Conservation (phyloP, 495 filamentous ascomycete species). For the Penicillium canariense region DNA sequence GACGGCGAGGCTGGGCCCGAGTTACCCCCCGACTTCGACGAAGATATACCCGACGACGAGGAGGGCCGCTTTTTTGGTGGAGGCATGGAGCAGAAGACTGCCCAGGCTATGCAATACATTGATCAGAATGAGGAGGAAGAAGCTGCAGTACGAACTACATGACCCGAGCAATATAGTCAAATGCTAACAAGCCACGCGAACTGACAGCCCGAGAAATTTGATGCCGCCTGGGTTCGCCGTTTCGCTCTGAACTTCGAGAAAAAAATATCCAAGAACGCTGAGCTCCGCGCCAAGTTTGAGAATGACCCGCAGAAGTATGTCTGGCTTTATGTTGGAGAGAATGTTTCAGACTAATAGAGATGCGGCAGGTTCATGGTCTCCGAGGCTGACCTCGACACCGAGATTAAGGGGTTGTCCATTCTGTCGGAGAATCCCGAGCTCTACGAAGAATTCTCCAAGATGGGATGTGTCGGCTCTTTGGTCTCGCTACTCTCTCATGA, state of each 20-base stretch:
- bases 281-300: conserved; percentile 85
- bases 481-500: conserved; percentile 86
- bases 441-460: conserved; percentile 76
- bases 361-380: conserved; percentile 65
- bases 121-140: conserved; percentile 64
- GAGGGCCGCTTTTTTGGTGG: conserved; percentile 95
- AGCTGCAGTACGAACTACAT: conserved; percentile 32
- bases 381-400: conserved; percentile 89
- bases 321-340: background rate
- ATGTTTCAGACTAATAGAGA: conserved; percentile 6
- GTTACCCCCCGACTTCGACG: conserved; percentile 63
- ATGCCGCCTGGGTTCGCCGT: conserved; percentile 77
- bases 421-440: conserved; percentile 83
- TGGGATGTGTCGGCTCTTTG: conserved; percentile 73
- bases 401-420: conserved; percentile 85
- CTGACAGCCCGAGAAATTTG: conserved; percentile 68
- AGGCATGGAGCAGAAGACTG: conserved; percentile 77
- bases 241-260: conserved; percentile 85
- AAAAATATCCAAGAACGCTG: conserved; percentile 88
- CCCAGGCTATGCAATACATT: conserved; percentile 86
- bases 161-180: background rate
- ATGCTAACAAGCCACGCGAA: conserved; percentile 16
- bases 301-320: conserved; percentile 78
- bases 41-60: conserved; percentile 70
- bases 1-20: conserved; percentile 68